Conservation (phyloP, 371 early-diverging fungal genomes). For the Enteropsectra breve region DNA sequence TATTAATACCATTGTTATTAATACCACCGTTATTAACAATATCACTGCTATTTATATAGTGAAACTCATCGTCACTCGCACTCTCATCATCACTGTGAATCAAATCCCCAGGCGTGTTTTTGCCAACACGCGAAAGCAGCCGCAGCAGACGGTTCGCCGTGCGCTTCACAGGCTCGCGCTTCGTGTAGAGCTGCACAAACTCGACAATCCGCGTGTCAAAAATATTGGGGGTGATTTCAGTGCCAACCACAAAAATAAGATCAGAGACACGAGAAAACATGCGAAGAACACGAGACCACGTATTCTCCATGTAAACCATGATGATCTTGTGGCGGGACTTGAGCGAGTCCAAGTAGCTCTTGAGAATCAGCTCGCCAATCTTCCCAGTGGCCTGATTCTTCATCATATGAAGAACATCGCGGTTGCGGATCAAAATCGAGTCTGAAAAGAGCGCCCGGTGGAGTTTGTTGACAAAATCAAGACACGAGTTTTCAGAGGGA, state of each 20-base stretch:
- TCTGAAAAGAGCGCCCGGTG: constrained; percentile 1
- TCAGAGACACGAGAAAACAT: constrained; percentile 17
- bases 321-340: constrained; percentile 1
- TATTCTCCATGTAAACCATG: constrained; percentile 38
- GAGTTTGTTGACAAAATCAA: constrained; percentile 20
- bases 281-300: constrained; percentile 15
- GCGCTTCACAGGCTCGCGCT: neutral
- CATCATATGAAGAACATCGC: constrained; percentile 16
- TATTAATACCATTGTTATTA: neutral
- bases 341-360: constrained; percentile 28
- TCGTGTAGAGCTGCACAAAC: constrained; percentile 11
- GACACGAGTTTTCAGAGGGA: constrained; percentile 9
- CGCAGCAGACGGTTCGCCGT: neutral
- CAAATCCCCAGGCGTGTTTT: no score
- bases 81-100: neutral
- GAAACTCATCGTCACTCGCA: neutral
- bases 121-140: neutral
- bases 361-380: constrained; percentile 24
- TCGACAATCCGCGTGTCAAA: constrained; percentile 1
- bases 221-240: neutral
- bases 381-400: constrained; percentile 14
- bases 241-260: constrained; percentile 20
- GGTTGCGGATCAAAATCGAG: constrained; percentile 13
- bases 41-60: neutral
- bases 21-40: neutral